phyloP scores from a whole-genome alignment of 208 protist genomes.

The Vickermania ingenoplastis region DNA sequence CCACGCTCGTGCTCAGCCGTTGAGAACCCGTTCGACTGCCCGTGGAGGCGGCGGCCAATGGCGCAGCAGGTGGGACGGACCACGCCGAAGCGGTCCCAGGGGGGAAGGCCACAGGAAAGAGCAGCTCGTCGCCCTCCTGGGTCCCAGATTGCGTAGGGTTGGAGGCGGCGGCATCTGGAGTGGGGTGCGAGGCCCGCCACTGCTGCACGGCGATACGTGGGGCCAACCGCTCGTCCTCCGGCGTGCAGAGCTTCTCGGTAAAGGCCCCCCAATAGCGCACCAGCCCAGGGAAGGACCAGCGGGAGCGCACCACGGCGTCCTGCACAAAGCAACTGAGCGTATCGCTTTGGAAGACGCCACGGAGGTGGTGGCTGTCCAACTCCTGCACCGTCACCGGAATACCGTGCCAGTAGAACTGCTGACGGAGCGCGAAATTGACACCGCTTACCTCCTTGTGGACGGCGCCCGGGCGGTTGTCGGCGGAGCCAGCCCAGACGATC shows the following conservation, averaged over 20 bases:
- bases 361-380: slow-evolving; percentile 4
- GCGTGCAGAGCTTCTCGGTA: slow-evolving; percentile 35
- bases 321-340: slow-evolving; percentile 41
- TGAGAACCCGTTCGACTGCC: not conserved
- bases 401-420: slow-evolving; percentile 13
- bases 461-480: not conserved
- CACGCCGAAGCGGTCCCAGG: not conserved
- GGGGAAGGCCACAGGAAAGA: slow-evolving; percentile 1
- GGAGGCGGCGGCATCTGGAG: too few relatives aligned
- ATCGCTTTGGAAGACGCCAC: slow-evolving; percentile 7
- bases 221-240: slow-evolving; percentile 1
- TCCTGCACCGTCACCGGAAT: slow-evolving; percentile 19
- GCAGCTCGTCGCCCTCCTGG: not conserved
- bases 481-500: not conserved
- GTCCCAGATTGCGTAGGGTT: too few relatives aligned
- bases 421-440: slow-evolving; percentile 6
- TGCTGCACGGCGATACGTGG: not conserved
- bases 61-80: too few relatives aligned
- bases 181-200: not conserved
- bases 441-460: not conserved
- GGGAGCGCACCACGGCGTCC: slow-evolving; percentile 31
- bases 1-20: not conserved
- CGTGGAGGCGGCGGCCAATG: not conserved
- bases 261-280: slow-evolving; percentile 45
- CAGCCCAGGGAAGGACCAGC: slow-evolving; percentile 60